These are phyloP conservation scores for Solanum piurae DNA, from an alignment of 257 asterid genomes.

Conservation along the genomic window DNA sequence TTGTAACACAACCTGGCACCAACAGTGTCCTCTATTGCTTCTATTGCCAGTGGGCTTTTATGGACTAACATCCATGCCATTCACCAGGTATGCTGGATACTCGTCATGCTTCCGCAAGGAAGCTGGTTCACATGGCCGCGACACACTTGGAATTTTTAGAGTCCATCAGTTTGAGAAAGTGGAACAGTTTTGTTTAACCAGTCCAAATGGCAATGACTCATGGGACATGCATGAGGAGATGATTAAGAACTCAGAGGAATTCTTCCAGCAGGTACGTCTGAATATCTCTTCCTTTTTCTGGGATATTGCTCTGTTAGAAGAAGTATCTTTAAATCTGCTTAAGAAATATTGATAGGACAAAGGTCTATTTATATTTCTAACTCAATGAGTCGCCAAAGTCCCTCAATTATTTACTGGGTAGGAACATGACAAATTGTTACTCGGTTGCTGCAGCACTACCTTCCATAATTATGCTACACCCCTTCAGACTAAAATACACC, in stretches of 20 bases:
- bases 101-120: constrained; percentile 92
- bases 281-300: neutral
- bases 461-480: neutral
- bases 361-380: neutral
- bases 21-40: neutral
- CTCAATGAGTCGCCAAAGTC: neutral
- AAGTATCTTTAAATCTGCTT: neutral
- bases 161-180: constrained; percentile 93
- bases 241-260: constrained; percentile 82
- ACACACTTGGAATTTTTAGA: constrained; percentile 87
- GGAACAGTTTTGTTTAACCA: constrained; percentile 81
- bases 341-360: neutral
- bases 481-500: neutral
- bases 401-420: neutral
- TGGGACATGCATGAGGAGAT: constrained; percentile 98
- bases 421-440: neutral
- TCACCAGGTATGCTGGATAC: constrained; percentile 76
- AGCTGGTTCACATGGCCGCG: constrained; percentile 97
- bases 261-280: constrained; percentile 52
- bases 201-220: constrained; percentile 70
- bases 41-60: neutral
- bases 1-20: neutral
- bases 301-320: neutral
- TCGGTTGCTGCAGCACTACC: neutral
- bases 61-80: neutral